Percentiles rank a stretch among this genome's conserved stretches.
These are phyloP conservation scores for Myriosclerotinia duriaeana DNA, from an alignment of 2,329 filamentous ascomycete species.

Conservation along the genomic window DNA sequence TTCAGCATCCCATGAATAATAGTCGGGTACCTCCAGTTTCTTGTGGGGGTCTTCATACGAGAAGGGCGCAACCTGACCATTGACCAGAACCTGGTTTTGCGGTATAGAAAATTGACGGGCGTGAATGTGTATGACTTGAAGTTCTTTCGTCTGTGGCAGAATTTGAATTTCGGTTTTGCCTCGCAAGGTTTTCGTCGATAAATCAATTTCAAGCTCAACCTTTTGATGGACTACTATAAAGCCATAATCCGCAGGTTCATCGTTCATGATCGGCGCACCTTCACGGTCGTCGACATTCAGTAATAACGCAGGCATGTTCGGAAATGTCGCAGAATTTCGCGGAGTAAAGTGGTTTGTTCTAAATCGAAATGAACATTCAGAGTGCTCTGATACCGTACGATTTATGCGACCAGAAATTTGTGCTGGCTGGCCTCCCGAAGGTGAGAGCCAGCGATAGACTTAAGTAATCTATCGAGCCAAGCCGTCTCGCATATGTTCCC, in stretches of 20 bases:
- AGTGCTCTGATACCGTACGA: not conserved
- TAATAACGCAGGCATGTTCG: constrained; percentile 36
- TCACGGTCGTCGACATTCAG: constrained; percentile 31
- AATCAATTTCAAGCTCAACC: constrained; percentile 86
- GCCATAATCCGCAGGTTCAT: constrained; percentile 32
- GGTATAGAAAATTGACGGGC: constrained; percentile 63
- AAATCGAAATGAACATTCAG: not conserved
- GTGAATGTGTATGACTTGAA: constrained; percentile 59
- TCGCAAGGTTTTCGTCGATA: constrained; percentile 69
- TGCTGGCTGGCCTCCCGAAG: constrained; percentile 12
- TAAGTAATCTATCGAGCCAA: not conserved
- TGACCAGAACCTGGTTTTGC: constrained; percentile 53
- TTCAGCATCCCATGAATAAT: constrained; percentile 63
- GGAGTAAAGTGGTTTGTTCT: not conserved
- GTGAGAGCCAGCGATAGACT: constrained; percentile 18
- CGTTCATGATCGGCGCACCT: constrained; percentile 22
- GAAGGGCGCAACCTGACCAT: constrained; percentile 40
- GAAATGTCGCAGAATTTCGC: not conserved
- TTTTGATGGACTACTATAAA: constrained; percentile 74
- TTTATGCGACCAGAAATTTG: not conserved
- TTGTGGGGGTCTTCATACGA: constrained; percentile 63
- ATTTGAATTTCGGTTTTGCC: constrained; percentile 83
- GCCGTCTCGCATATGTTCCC: not conserved
- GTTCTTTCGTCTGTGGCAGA: constrained; percentile 53
- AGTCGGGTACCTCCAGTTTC: constrained; percentile 58